Percentiles rank a stretch among this genome's conserved stretches.
Conservation (phyloP, 345 rosid species). For the Eucalyptus pauciflora region DNA sequence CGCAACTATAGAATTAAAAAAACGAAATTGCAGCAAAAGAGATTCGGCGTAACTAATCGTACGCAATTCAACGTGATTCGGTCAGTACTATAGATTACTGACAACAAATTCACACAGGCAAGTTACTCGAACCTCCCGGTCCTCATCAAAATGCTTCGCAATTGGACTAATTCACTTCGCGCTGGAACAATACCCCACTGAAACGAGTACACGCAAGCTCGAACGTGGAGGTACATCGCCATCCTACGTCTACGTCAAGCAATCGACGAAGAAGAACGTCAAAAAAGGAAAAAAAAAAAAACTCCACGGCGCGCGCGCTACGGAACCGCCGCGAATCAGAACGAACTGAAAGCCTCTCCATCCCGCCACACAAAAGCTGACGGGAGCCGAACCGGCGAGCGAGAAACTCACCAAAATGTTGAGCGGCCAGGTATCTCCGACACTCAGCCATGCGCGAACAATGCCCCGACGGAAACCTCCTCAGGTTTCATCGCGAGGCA, state of each 20-base stretch:
- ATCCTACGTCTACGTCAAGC: background rate
- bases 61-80: background rate
- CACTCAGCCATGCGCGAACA: conserved; percentile 20
- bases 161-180: background rate
- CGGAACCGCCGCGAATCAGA: background rate
- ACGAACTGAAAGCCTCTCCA: background rate
- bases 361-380: background rate
- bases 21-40: background rate
- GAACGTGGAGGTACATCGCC: background rate
- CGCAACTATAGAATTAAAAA: background rate
- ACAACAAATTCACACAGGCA: background rate
- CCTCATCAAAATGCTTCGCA: background rate
- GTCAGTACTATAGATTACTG: background rate
- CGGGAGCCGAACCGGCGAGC: background rate
- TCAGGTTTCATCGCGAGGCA: conserved; percentile 1
- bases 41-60: background rate
- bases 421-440: conserved; percentile 17
- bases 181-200: background rate
- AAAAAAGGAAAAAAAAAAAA: background rate
- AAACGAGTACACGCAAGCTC: background rate
- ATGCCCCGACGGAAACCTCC: background rate
- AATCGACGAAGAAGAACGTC: background rate
- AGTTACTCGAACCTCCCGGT: background rate
- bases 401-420: conserved; percentile 10
- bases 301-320: background rate